phyloP scores from a whole-genome alignment of 768 basidiomycete genomes.

The Phlegmacium glaucopus region DNA sequence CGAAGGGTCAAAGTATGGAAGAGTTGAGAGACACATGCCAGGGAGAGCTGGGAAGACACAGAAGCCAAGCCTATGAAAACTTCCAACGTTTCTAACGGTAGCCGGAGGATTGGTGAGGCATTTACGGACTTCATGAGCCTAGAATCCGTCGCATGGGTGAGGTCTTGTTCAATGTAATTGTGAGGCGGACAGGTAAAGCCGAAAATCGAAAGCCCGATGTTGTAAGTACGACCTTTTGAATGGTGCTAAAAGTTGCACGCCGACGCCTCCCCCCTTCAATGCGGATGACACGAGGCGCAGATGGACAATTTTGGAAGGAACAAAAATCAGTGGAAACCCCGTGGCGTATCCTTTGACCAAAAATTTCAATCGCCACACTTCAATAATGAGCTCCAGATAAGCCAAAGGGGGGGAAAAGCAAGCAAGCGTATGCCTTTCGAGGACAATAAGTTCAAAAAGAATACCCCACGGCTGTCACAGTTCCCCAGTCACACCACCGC shows the following conservation, averaged over 20 bases:
- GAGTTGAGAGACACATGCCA: slow-evolving; percentile 30
- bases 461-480: slow-evolving; percentile 21
- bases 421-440: slow-evolving; percentile 2
- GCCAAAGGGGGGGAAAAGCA: slow-evolving; percentile 1
- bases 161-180: neutral
- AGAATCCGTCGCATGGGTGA: slow-evolving; percentile 13
- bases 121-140: slow-evolving; percentile 16
- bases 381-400: neutral
- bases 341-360: slow-evolving; percentile 1
- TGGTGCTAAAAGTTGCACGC: neutral
- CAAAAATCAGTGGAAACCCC: slow-evolving; percentile 4
- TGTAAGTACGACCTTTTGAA: slow-evolving; percentile 6
- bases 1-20: slow-evolving; percentile 29
- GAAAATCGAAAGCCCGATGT: slow-evolving; percentile 7
- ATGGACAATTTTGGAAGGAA: slow-evolving; percentile 6
- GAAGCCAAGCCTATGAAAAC: slow-evolving; percentile 28
- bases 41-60: slow-evolving; percentile 24
- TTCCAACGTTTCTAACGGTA: slow-evolving; percentile 35
- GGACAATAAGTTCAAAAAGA: slow-evolving; percentile 16
- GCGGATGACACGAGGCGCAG: slow-evolving; percentile 16
- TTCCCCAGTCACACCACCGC: slow-evolving; percentile 24
- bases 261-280: slow-evolving; percentile 2
- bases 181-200: slow-evolving; percentile 4
- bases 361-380: neutral
- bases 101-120: slow-evolving; percentile 16